Evolutionary conservation across 176 grass and related monocot genomes (phyloP).

Genomic region (Guadua angustifolia): DNA sequence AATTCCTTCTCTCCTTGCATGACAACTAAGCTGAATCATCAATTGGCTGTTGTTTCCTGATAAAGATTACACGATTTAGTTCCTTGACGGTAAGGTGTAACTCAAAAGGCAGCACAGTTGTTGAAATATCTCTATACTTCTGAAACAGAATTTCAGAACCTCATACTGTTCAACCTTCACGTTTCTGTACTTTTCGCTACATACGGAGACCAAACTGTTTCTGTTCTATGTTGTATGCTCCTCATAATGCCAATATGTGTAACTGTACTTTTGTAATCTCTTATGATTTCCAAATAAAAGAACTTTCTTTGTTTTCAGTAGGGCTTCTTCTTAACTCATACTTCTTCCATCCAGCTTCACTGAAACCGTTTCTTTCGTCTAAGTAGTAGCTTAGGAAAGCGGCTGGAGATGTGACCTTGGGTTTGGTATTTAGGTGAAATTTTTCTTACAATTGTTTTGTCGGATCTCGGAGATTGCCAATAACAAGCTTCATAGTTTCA

Average conservation of each 20-base stretch:
- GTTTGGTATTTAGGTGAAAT: no score
- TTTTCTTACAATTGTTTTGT: no score
- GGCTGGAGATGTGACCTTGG: no score
- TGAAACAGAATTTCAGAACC: constrained; percentile 13
- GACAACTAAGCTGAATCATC: background rate
- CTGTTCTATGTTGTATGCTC: constrained; percentile 36
- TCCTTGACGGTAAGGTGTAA: background rate
- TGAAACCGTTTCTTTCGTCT: no score
- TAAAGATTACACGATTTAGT: constrained; percentile 13
- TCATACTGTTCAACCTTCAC: background rate
- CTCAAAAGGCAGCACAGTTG: constrained; percentile 11
- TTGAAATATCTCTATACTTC: constrained; percentile 32
- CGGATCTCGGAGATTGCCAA: no score
- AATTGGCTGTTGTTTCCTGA: constrained; percentile 7
- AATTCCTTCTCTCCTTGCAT: background rate
- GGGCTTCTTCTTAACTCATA: no score
- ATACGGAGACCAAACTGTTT: background rate
- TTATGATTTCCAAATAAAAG: background rate
- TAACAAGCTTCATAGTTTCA: no score
- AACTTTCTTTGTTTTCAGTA: no score
- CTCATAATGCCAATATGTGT: background rate
- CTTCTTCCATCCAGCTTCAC: no score
- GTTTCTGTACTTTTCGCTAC: background rate
- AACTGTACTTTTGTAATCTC: background rate
- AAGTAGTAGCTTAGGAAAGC: no score